Percentiles rank a stretch among this genome's conserved stretches.
phyloP scores from a whole-genome alignment of 192 early-diverging fungal species.

The Coemansia sp. region DNA sequence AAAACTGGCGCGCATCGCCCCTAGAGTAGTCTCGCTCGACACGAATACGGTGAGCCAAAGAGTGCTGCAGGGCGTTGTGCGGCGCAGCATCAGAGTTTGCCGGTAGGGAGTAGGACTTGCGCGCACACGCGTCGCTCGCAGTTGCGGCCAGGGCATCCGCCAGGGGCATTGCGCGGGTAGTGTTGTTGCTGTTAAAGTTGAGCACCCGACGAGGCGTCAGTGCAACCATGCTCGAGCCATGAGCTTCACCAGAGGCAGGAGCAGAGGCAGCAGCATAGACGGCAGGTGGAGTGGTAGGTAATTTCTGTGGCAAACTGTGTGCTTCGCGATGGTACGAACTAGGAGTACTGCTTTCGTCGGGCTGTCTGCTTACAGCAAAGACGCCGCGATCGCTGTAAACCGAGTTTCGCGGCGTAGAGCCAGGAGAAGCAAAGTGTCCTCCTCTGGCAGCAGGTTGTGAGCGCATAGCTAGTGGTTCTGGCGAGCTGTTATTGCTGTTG shows the following conservation, averaged over 20 bases:
- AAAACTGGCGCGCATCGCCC: conserved; percentile 40
- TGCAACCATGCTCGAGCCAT: conserved; percentile 22
- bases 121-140: conserved; percentile 5
- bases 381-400: conserved; percentile 15
- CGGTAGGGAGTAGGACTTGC: conserved; percentile 33
- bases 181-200: neutral
- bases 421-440: neutral
- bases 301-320: neutral
- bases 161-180: neutral
- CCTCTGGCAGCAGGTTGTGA: neutral
- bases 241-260: neutral
- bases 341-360: neutral
- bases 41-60: conserved; percentile 36
- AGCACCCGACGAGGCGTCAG: conserved; percentile 3
- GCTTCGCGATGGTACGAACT: neutral
- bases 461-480: neutral
- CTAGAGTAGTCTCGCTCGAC: conserved; percentile 54
- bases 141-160: conserved; percentile 5
- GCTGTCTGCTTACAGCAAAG: conserved; percentile 2
- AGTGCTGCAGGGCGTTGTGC: conserved; percentile 14
- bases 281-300: neutral
- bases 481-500: neutral
- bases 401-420: conserved; percentile 14
- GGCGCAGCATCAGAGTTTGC: conserved; percentile 9
- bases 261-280: neutral